These are phyloP conservation scores for Abortiporus biennis DNA, from an alignment of 1,284 basidiomycete genomes.

Conservation along the genomic window DNA sequence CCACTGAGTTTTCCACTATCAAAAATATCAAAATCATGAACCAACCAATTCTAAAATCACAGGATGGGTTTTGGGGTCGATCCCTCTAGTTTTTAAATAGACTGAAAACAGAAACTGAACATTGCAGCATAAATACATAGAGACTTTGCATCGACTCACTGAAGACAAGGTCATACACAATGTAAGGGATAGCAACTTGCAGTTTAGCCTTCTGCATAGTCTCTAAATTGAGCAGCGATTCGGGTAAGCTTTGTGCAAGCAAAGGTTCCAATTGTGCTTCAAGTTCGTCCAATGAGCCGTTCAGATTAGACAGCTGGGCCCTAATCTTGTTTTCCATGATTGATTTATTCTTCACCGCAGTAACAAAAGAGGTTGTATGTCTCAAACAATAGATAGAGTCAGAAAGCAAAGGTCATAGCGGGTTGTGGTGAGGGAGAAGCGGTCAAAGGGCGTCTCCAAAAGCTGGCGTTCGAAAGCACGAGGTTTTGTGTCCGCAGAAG, in stretches of 20 bases:
- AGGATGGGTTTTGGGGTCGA: conserved; percentile 73
- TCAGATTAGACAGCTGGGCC: conserved; percentile 44
- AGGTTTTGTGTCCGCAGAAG: conserved; percentile 7
- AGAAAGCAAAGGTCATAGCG: no score
- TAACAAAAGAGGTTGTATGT: no score
- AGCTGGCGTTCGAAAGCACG: neutral
- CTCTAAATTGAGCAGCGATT: conserved; percentile 57
- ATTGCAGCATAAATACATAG: neutral
- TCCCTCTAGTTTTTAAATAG: conserved; percentile 69
- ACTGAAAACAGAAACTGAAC: conserved; percentile 37
- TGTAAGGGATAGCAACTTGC: conserved; percentile 67
- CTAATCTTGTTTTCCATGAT: conserved; percentile 50
- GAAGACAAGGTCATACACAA: conserved; percentile 81
- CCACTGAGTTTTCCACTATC: neutral
- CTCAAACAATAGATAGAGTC: no score
- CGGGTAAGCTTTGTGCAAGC: conserved; percentile 56
- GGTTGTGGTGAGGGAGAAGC: no score
- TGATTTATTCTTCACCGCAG: no score
- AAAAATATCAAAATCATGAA: neutral
- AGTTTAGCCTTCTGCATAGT: conserved; percentile 77
- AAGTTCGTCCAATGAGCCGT: conserved; percentile 56
- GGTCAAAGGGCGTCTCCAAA: no score
- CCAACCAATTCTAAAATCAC: conserved; percentile 68
- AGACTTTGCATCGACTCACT: conserved; percentile 41
- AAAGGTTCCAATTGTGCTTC: conserved; percentile 59